Percentiles rank a stretch among this genome's conserved stretches.
Evolutionary conservation across 495 filamentous ascomycete genomes (phyloP).

Genomic region (Penicillium malachiteum): DNA sequence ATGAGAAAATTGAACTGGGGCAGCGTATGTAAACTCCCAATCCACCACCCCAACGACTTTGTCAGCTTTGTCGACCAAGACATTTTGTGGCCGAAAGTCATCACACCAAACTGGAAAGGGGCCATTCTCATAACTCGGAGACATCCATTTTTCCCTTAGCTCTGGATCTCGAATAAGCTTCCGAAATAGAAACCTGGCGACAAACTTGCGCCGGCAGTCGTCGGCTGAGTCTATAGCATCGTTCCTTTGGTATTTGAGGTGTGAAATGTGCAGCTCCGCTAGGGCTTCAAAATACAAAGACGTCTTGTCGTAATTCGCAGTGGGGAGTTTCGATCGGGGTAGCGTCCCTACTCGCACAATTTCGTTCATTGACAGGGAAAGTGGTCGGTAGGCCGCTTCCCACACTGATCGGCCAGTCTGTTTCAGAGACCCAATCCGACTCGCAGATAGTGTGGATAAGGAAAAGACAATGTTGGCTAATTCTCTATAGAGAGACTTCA

Average conservation of each 20-base stretch:
- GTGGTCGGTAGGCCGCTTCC: conserved; percentile 9
- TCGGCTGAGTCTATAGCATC: conserved; percentile 12
- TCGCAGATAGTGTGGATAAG: conserved; percentile 2
- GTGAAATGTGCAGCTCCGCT: conserved; percentile 42
- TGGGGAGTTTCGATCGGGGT: conserved; percentile 6
- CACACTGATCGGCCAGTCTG: conserved; percentile 2
- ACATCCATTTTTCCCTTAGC: conserved; percentile 1
- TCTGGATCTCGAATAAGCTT: conserved; percentile 2
- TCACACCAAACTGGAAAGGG: conserved; percentile 2
- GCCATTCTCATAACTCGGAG: not conserved
- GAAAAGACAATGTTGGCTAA: conserved; percentile 4
- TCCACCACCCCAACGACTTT: conserved; percentile 2
- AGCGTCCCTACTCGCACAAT: conserved; percentile 5
- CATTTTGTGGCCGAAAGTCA: not conserved
- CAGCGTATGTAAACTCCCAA: conserved; percentile 6
- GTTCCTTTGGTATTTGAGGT: conserved; percentile 35
- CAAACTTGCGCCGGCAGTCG: conserved; percentile 7
- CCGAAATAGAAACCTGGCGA: conserved; percentile 3
- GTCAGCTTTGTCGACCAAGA: conserved; percentile 1
- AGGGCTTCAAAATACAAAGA: conserved; percentile 20
- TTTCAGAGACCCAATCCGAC: conserved; percentile 6
- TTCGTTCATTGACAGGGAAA: conserved; percentile 12
- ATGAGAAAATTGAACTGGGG: conserved; percentile 1
- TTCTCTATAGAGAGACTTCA: conserved; percentile 8
- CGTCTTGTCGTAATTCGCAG: not conserved